Percentiles rank a stretch among this genome's conserved stretches.
These are phyloP conservation scores for Candida ficus DNA, from an alignment of 805 yeast genomes.

Conservation along the genomic window DNA sequence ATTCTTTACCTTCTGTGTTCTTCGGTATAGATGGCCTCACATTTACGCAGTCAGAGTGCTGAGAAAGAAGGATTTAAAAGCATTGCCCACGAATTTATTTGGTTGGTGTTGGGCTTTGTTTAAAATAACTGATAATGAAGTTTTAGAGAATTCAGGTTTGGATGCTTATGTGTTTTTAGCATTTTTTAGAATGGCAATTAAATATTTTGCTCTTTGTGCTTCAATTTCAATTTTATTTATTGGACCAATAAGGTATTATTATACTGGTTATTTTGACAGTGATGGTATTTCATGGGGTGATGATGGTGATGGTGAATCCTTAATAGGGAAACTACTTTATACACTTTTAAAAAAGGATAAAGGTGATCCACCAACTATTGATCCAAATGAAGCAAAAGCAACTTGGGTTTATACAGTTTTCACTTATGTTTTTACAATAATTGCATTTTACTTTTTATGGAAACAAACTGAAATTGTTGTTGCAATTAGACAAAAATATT, in stretches of 20 bases:
- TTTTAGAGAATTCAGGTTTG: constrained; percentile 84
- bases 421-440: constrained; percentile 77
- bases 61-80: constrained; percentile 28
- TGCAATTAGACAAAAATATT: constrained; percentile 67
- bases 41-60: constrained; percentile 73
- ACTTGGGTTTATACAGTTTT: constrained; percentile 81
- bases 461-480: constrained; percentile 73
- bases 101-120: constrained; percentile 80
- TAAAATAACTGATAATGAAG: constrained; percentile 67
- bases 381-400: constrained; percentile 48
- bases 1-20: constrained; percentile 60
- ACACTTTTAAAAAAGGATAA: constrained; percentile 19
- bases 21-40: constrained; percentile 73
- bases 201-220: constrained; percentile 58
- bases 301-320: neutral
- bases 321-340: constrained; percentile 12
- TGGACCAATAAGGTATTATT: constrained; percentile 80
- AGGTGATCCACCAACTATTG: constrained; percentile 27
- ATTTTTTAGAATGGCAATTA: constrained; percentile 85
- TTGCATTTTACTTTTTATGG: constrained; percentile 58
- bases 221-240: constrained; percentile 69
- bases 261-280: constrained; percentile 74
- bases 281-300: constrained; percentile 36
- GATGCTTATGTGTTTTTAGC: constrained; percentile 92
- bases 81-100: constrained; percentile 41